Evolutionary conservation across 2,329 filamentous ascomycete genomes (phyloP).

Genomic region (Fusarium pseudonygamai): DNA sequence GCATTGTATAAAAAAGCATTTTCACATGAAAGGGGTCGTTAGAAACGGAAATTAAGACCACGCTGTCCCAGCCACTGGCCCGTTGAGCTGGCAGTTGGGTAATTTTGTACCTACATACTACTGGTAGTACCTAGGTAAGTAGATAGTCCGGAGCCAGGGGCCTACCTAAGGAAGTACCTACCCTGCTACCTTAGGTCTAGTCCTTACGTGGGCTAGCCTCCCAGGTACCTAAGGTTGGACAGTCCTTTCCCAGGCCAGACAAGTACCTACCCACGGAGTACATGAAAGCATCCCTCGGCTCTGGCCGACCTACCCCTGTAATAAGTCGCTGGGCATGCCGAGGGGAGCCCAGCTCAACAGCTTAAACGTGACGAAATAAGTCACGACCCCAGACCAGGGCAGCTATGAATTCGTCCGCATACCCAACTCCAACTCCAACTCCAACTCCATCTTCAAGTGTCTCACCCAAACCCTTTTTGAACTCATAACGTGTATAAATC

Average conservation of each 20-base stretch:
- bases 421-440: neutral
- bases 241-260: neutral
- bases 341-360: constrained; percentile 6
- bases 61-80: constrained; percentile 16
- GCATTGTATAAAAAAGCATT: neutral
- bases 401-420: constrained; percentile 1
- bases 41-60: constrained; percentile 14
- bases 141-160: no score
- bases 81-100: neutral
- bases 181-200: no score
- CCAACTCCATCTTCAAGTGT: neutral
- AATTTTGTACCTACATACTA: no score
- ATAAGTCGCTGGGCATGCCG: constrained; percentile 4
- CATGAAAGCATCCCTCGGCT: constrained; percentile 36
- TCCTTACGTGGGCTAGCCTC: no score
- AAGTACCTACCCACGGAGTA: neutral
- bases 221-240: neutral
- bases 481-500: neutral
- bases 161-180: no score
- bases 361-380: constrained; percentile 29
- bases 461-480: neutral
- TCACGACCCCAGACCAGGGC: constrained; percentile 17
- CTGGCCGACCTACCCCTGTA: constrained; percentile 39
- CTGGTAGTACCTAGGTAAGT: no score
- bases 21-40: constrained; percentile 22